Percentiles rank a stretch among this genome's conserved stretches.
phyloP scores from a whole-genome alignment of 2,329 filamentous ascomycete species.

The Xylariomycetidae sp. region DNA sequence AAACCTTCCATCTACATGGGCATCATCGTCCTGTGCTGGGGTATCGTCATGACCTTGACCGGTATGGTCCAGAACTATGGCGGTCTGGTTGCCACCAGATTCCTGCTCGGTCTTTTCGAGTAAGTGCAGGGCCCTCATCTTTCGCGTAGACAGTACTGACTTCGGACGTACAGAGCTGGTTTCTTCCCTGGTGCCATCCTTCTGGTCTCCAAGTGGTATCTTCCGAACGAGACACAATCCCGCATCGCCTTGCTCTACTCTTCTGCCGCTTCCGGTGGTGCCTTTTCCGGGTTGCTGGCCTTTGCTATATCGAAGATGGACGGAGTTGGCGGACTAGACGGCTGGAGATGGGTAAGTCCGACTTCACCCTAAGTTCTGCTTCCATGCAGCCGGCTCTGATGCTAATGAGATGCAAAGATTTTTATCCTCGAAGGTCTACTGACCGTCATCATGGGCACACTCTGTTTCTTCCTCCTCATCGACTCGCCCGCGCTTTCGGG shows the following conservation, averaged over 20 bases:
- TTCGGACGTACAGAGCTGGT: conserved; percentile 19
- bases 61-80: conserved; percentile 34
- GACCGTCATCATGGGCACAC: conserved; percentile 32
- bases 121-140: conserved; percentile 9
- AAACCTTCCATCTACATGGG: conserved; percentile 40
- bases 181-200: conserved; percentile 29
- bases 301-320: conserved; percentile 42
- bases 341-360: conserved; percentile 39
- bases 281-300: conserved; percentile 42
- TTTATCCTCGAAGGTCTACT: conserved; percentile 49
- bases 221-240: conserved; percentile 24
- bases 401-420: conserved; percentile 32
- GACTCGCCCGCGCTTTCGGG: conserved; percentile 37
- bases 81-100: conserved; percentile 34
- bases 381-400: too few species aligned
- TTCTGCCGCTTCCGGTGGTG: conserved; percentile 33
- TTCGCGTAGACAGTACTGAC: conserved; percentile 3
- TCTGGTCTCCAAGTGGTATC: conserved; percentile 30
- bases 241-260: conserved; percentile 32
- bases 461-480: conserved; percentile 42
- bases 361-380: too few species aligned
- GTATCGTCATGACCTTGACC: conserved; percentile 33
- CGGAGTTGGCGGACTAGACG: conserved; percentile 35
- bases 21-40: conserved; percentile 30
- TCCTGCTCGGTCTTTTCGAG: conserved; percentile 36